Evolutionary conservation across 2,329 filamentous ascomycete genomes (phyloP), one percentile per base, ranked within the genome.

Genomic region (Periconia macrospinosa): DNA sequence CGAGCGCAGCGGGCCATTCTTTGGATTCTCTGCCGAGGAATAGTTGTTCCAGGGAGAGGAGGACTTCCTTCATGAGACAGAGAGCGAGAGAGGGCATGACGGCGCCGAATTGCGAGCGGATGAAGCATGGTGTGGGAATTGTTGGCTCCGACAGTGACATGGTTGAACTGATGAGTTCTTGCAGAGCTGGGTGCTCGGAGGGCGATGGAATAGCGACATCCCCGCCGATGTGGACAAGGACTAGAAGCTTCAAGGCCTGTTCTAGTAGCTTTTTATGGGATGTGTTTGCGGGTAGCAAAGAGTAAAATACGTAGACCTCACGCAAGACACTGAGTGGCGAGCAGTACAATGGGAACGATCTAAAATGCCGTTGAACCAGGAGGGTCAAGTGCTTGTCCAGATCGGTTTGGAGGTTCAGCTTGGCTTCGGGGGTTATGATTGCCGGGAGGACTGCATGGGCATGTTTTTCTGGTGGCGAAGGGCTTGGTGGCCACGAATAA

Each of bases 161-260:
- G 2, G 62, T 68, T 27, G 42, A 53, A 33, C 50, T 51, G 3
- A 66, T 53, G 1, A 71, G 54, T 30, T 66, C 58, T 3, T 52
- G 44, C 18, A 69, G 46, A 13, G 50, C 47, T 2, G 56, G 50
- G 43, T 61, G 53, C 8, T 55, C 53, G 0, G 61, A 54, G 7
- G 43, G 27, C 15, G 23, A 30, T 3, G 68, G 63, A 2, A 74
- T 49, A 1, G 66, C 68, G n/a, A 73, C 66, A 30, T 74, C 69
- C 17, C 70, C 71, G 17, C 71, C 71, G 13, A 73, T 67, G 41
- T 76, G 73, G 3, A 75, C 69, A 1, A 75, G 63, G n/a, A 72
- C 66, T 8, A 76, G 67, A 0, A 75, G 61, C 53, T 76, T 75
- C 3, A 76, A 63, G 0, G 71, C 66, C 42, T 72, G 65, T 13